Percentiles rank a stretch among this genome's conserved stretches.
These are phyloP conservation scores for Yarrowia hollandica DNA, from an alignment of 805 yeast species.

Conservation along the genomic window DNA sequence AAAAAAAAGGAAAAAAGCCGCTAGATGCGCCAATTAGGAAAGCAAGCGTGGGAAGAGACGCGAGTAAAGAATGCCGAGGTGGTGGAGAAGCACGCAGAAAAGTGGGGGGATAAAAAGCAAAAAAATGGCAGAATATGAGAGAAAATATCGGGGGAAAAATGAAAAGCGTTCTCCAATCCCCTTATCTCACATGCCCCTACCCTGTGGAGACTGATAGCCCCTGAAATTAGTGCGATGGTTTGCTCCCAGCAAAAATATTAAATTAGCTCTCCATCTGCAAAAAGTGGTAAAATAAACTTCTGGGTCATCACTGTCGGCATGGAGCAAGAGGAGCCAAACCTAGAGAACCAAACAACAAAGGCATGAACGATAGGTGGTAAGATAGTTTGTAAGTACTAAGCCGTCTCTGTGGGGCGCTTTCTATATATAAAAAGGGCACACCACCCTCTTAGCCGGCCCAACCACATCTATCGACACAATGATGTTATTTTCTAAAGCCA, in stretches of 20 bases:
- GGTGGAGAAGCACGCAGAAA: background rate
- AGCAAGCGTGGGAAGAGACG: constrained; percentile 15
- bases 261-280: background rate
- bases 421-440: background rate
- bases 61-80: constrained; percentile 1
- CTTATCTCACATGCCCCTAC: background rate
- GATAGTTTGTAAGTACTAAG: background rate
- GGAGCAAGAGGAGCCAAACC: background rate
- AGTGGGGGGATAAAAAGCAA: background rate
- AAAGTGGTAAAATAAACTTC: background rate
- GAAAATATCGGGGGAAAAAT: background rate
- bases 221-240: constrained; percentile 3
- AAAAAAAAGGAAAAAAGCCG: constrained; percentile 13
- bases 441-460: background rate
- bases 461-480: background rate
- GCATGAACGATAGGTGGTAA: background rate
- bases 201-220: background rate
- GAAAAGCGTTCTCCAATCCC: too few relatives aligned
- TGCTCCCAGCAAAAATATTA: background rate
- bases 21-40: constrained; percentile 19
- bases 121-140: background rate
- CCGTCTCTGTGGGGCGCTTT: background rate
- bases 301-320: constrained; percentile 27
- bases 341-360: background rate
- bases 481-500: background rate